Evolutionary conservation across 495 filamentous ascomycete genomes (phyloP), one percentile per base, ranked within the genome.

Genomic region (Thermothielavioides terrestris): DNA sequence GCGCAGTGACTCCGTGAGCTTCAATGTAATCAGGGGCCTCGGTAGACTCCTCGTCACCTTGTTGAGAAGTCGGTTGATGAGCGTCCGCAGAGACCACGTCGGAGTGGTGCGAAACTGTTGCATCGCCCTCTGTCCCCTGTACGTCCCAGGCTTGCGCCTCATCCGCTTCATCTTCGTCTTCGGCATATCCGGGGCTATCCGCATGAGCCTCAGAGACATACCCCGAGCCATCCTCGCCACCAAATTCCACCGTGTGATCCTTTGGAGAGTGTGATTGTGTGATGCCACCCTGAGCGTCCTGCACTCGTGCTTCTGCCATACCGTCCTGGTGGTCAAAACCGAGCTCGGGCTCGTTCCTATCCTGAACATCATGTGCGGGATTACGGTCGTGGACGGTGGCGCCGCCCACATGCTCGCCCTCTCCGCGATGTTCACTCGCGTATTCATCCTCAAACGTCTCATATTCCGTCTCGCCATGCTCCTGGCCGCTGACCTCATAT

Each of bases 321-420:
- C 68, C 62, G 21, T 63, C 32, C 12, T 42, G 21, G 8, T 50
- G 27, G 32, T 63, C 42, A 25, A 57, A 34, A 31, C 54, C 43
- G 12, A 39, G 23, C 26, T 38, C 27, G 21, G 20, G 31, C n/a
- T 51, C 45, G 11, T 44, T 30, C 12, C 51, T 22, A 35, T 65
- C 46, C 28, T 62, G 57, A 4, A 20, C 38, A 27, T 65, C 61
- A 21, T 51, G 45, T 15, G 63, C 23, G 22, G n/a, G n/a, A n/a
- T n/a, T n/a, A n/a, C 28, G 17, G 8, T 32, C 59, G 3, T 52
- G 43, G 28, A 64, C 41, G 28, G 59, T 27, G 30, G 53, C 17
- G 18, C 14, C 32, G 39, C 23, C 17, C n/a, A 20, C 21, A 32
- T 50, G 17, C 8, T 36, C 36, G 10, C 18, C 34, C 20, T 46